A percentile compares a stretch with the other conserved stretches of the same genome.
Evolutionary conservation across 805 yeast genomes (phyloP).

Genomic region (Pichia cabralensis): DNA sequence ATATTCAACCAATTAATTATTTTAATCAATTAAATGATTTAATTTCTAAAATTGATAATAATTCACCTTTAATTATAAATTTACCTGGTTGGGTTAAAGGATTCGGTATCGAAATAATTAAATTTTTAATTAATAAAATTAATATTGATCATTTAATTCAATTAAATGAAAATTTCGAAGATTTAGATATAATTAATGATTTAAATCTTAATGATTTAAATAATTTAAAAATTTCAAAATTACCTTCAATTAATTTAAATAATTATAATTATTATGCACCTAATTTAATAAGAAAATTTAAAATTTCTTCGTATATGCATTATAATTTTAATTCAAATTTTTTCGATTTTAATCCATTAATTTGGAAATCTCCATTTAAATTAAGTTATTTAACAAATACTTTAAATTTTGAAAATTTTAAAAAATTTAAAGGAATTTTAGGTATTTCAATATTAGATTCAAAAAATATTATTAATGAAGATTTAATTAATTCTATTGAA

Average conservation of each 20-base stretch:
- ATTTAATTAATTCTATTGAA: conserved; percentile 29
- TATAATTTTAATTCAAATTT: conserved; percentile 11
- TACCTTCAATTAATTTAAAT: conserved; percentile 2
- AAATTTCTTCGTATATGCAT: conserved; percentile 47
- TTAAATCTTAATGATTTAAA: conserved; percentile 1
- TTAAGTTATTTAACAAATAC: conserved; percentile 28
- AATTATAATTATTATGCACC: conserved; percentile 32
- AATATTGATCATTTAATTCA: conserved; percentile 50
- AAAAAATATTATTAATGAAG: conserved; percentile 23
- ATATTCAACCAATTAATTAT: conserved; percentile 53
- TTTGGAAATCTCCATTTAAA: conserved; percentile 30
- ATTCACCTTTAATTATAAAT: conserved; percentile 38
- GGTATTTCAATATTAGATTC: conserved; percentile 28
- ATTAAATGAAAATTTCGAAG: conserved; percentile 30
- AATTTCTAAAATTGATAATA: conserved; percentile 19
- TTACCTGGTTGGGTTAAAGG: conserved; percentile 93
- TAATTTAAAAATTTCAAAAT: conserved; percentile 5
- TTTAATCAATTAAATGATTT: conserved; percentile 33
- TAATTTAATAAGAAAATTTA: conserved; percentile 41
- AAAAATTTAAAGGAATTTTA: conserved; percentile 24
- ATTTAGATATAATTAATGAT: conserved; percentile 6
- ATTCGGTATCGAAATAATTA: conserved; percentile 61
- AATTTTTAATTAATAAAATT: conserved; percentile 31
- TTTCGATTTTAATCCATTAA: conserved; percentile 36
- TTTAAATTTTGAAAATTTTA: conserved; percentile 2